A percentile compares a stretch with the other conserved stretches of the same genome.
Evolutionary conservation across 169 alveolate species (phyloP).

Genomic region (Eimeria tenella): DNA sequence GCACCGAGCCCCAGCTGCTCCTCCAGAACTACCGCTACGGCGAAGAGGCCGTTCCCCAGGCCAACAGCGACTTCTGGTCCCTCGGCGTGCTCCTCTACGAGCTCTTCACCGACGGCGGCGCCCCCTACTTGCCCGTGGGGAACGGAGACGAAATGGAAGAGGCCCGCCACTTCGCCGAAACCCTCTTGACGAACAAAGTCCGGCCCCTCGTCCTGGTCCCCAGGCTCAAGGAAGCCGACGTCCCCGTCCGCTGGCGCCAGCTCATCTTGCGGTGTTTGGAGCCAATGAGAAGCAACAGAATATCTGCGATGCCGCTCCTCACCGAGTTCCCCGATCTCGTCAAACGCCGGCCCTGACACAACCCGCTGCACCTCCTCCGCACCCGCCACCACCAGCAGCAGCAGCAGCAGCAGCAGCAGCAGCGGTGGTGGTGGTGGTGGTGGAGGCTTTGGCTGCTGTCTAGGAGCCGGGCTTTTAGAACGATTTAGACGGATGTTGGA

Average conservation of each 20-base stretch:
- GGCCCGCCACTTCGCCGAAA: neutral
- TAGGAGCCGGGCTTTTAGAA: too few relatives aligned
- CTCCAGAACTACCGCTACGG: neutral
- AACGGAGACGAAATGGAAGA: neutral
- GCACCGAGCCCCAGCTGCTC: neutral
- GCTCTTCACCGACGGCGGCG: neutral
- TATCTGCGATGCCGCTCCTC: neutral
- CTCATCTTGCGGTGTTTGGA: neutral
- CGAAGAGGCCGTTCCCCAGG: neutral
- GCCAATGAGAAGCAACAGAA: neutral
- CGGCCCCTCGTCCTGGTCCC: neutral
- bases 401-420: too few relatives aligned
- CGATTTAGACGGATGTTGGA: too few relatives aligned
- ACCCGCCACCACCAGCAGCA: too few relatives aligned
- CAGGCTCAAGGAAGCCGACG: neutral
- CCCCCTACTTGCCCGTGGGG: neutral
- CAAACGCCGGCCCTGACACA: neutral
- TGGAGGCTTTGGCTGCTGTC: too few relatives aligned
- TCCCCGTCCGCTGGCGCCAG: neutral
- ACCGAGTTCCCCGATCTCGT: conserved; percentile 7
- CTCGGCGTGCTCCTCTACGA: conserved; percentile 2
- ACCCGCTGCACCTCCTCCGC: too few relatives aligned
- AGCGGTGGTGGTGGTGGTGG: too few relatives aligned
- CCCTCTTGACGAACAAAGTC: neutral
- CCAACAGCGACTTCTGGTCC: conserved; percentile 20